Evolutionary conservation across 2,329 filamentous ascomycete species (phyloP).

Genomic region (Chalaropsis ovoidea): DNA sequence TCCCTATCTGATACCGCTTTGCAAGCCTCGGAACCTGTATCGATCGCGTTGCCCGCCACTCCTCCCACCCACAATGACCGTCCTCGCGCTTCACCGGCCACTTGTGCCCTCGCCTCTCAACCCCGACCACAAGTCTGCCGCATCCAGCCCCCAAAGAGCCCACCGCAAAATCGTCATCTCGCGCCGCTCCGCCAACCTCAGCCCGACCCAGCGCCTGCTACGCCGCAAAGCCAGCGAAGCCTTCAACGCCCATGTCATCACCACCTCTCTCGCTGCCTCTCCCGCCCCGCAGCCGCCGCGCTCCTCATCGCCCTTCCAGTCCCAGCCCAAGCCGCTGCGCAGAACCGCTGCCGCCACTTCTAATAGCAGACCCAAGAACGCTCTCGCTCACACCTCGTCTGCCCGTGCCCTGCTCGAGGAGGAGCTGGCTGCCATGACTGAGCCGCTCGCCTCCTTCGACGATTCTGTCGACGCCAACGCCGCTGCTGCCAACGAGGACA

Average conservation of each 20-base stretch:
- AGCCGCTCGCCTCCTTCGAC: slow-evolving; percentile 17
- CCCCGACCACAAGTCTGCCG: slow-evolving; percentile 17
- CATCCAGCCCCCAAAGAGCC: slow-evolving; percentile 13
- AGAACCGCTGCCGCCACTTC: slow-evolving; percentile 1
- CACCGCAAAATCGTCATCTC: slow-evolving; percentile 22
- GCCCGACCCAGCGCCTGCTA: slow-evolving; percentile 24
- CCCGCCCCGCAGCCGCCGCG: slow-evolving; percentile 19
- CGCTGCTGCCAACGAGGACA: neutral
- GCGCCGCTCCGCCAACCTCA: slow-evolving; percentile 22
- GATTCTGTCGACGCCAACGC: neutral
- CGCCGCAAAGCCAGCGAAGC: slow-evolving; percentile 25
- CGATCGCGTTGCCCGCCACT: too few relatives aligned
- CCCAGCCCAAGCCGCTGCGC: slow-evolving; percentile 9
- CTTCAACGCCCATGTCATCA: slow-evolving; percentile 25
- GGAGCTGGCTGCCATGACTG: slow-evolving; percentile 13
- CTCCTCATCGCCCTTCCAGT: neutral
- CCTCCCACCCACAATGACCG: neutral
- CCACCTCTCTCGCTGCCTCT: slow-evolving; percentile 20
- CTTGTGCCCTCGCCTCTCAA: slow-evolving; percentile 25
- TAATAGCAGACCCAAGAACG: slow-evolving; percentile 1
- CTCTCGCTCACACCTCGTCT: neutral
- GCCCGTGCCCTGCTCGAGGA: neutral
- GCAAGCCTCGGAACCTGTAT: too few relatives aligned
- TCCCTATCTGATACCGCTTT: too few relatives aligned
- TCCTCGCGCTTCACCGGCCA: slow-evolving; percentile 22